phyloP scores from a whole-genome alignment of 2,329 filamentous ascomycete genomes.

The Colletotrichum tabaci region DNA sequence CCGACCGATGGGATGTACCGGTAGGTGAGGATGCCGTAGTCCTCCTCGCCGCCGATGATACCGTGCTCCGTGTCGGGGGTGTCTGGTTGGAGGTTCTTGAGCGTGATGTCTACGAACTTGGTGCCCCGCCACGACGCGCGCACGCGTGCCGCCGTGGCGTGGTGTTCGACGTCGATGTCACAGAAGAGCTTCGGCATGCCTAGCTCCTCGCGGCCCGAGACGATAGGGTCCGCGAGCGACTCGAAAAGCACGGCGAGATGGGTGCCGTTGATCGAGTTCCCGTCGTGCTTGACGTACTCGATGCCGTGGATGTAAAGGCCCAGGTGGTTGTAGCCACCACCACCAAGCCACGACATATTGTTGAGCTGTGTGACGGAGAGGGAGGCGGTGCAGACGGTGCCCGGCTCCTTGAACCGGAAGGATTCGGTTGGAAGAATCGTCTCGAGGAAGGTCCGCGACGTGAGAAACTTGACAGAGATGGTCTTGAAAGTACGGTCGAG shows the following conservation, averaged over 20 bases:
- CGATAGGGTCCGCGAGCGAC: conserved; percentile 70
- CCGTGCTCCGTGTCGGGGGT: conserved; percentile 46
- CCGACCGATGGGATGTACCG: conserved; percentile 71
- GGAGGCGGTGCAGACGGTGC: conserved; percentile 61
- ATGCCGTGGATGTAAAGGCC: conserved; percentile 76
- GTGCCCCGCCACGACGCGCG: conserved; percentile 59
- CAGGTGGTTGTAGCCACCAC: conserved; percentile 69
- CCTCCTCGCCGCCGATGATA: conserved; percentile 45
- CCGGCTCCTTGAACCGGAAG: conserved; percentile 59
- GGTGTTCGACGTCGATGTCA: conserved; percentile 61
- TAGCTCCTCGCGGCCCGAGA: conserved; percentile 72
- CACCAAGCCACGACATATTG: conserved; percentile 73
- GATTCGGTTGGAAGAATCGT: conserved; percentile 60
- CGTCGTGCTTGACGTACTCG: conserved; percentile 66
- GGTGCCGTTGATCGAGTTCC: conserved; percentile 63
- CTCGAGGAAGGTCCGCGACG: conserved; percentile 63
- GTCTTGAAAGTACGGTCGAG: conserved; percentile 58
- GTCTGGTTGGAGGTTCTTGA: conserved; percentile 52
- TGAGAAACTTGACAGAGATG: conserved; percentile 65
- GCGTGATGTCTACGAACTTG: conserved; percentile 55
- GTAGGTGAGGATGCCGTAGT: conserved; percentile 68
- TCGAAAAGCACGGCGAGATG: conserved; percentile 73
- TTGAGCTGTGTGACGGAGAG: conserved; percentile 59
- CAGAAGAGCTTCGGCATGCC: conserved; percentile 73
- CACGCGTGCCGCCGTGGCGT: conserved; percentile 51